phyloP scores from a whole-genome alignment of 2,329 filamentous ascomycete genomes.

The Mollisia scopiformis region DNA sequence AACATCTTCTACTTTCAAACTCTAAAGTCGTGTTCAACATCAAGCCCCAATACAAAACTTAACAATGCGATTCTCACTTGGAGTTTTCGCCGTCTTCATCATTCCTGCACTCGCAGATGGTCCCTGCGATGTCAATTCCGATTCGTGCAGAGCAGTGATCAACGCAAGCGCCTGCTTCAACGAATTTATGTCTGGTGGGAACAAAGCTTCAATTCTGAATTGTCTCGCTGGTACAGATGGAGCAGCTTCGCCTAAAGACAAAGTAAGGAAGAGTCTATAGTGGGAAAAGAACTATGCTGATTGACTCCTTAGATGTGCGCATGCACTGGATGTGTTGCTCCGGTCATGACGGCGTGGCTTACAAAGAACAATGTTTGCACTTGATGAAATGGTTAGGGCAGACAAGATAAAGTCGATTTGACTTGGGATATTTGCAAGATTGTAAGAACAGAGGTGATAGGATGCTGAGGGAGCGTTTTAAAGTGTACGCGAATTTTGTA shows the following conservation, averaged over 20 bases:
- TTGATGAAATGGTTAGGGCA: not conserved
- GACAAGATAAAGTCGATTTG: too few species aligned
- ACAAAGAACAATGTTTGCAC: not conserved
- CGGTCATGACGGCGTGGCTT: not conserved
- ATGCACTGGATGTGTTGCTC: slow-evolving; percentile 3
- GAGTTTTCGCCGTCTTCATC: not conserved
- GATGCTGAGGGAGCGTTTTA: too few species aligned
- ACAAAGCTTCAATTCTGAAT: slow-evolving; percentile 16
- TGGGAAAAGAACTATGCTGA: not conserved
- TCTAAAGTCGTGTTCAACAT: not conserved
- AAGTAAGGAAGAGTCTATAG: slow-evolving; percentile 11
- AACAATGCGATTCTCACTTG: not conserved
- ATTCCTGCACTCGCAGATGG: not conserved
- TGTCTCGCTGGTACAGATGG: slow-evolving; percentile 24
- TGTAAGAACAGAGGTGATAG: too few species aligned
- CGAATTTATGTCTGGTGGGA: slow-evolving; percentile 15
- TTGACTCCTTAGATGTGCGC: not conserved
- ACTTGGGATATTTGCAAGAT: too few species aligned
- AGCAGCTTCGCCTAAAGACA: slow-evolving; percentile 15
- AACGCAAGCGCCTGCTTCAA: slow-evolving; percentile 26
- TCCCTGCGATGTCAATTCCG: slow-evolving; percentile 15
- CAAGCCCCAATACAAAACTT: not conserved
- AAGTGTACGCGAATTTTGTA: too few species aligned
- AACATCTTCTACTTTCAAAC: not conserved
- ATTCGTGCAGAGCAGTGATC: slow-evolving; percentile 24